Percentiles rank a stretch among this genome's conserved stretches.
Evolutionary conservation across 176 grass and related monocot genomes (phyloP).

Genomic region (Dendrocalamus sinicus): DNA sequence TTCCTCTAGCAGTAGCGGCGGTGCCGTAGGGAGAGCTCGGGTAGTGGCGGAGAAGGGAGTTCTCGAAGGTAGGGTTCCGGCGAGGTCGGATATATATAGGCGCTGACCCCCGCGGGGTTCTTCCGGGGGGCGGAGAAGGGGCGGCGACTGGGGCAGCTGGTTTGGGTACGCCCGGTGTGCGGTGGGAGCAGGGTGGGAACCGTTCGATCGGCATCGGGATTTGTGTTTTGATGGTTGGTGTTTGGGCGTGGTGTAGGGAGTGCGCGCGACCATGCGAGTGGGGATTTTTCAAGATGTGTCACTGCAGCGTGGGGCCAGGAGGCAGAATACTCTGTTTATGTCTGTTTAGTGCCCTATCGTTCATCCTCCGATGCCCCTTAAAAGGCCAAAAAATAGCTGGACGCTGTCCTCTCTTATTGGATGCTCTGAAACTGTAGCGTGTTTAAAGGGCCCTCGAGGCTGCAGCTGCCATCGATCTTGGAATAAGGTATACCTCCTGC

Average conservation of each 20-base stretch:
- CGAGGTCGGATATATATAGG: conserved; percentile 42
- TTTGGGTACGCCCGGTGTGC: neutral
- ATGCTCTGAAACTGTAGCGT: no score
- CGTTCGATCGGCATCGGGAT: neutral
- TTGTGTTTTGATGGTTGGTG: neutral
- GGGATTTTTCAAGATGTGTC: neutral
- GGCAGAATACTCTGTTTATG: no score
- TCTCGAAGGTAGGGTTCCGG: conserved; percentile 60
- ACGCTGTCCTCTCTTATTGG: no score
- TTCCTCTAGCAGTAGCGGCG: conserved; percentile 39
- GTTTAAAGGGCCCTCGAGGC: no score
- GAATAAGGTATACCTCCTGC: no score
- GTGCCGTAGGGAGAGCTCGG: conserved; percentile 26
- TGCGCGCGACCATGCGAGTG: neutral
- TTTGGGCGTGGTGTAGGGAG: neutral
- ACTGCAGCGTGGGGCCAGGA: neutral
- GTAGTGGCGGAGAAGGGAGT: conserved; percentile 53
- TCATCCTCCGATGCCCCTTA: no score
- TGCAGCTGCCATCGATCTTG: no score
- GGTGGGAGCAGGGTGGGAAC: fast-evolving
- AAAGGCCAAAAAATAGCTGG: no score
- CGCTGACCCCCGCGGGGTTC: conserved; percentile 21
- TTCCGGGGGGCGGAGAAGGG: neutral
- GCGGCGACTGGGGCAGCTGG: neutral
- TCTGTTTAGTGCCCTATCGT: no score